Conservation (phyloP, 805 yeast species). For the Saturnispora bothae region DNA sequence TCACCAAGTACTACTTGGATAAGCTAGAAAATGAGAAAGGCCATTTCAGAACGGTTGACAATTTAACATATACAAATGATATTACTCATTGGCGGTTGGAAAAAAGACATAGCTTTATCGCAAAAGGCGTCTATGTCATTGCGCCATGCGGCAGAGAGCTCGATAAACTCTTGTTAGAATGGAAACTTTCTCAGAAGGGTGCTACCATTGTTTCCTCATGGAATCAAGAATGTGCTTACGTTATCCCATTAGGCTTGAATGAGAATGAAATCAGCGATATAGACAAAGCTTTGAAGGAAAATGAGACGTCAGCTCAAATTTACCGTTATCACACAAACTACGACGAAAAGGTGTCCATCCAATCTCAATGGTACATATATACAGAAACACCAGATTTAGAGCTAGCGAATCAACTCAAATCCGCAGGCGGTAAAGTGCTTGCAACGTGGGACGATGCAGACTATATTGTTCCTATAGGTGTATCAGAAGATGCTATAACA, state of each 20-base stretch:
- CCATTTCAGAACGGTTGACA: no score
- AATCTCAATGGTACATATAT: no score
- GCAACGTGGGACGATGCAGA: neutral
- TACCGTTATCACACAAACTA: no score
- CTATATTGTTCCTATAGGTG: constrained; percentile 2
- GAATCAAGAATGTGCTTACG: constrained; percentile 3
- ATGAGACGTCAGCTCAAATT: no score
- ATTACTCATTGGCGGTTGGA: no score
- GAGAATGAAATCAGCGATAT: neutral
- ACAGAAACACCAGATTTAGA: no score
- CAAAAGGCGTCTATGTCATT: constrained; percentile 1
- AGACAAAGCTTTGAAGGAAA: neutral
- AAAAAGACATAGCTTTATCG: neutral
- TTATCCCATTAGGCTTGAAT: constrained; percentile 1
- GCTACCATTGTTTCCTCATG: constrained; percentile 2
- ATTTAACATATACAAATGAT: no score
- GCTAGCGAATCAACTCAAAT: neutral
- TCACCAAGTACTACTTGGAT: neutral
- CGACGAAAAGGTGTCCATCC: no score
- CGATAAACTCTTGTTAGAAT: constrained; percentile 1
- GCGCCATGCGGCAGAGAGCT: neutral
- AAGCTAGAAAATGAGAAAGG: no score
- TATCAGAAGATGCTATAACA: neutral
- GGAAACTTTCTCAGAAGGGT: constrained; percentile 7
- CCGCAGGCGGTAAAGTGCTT: neutral